Conservation (phyloP, 108 stramenopile species). For the Cyclotella cryptica region DNA sequence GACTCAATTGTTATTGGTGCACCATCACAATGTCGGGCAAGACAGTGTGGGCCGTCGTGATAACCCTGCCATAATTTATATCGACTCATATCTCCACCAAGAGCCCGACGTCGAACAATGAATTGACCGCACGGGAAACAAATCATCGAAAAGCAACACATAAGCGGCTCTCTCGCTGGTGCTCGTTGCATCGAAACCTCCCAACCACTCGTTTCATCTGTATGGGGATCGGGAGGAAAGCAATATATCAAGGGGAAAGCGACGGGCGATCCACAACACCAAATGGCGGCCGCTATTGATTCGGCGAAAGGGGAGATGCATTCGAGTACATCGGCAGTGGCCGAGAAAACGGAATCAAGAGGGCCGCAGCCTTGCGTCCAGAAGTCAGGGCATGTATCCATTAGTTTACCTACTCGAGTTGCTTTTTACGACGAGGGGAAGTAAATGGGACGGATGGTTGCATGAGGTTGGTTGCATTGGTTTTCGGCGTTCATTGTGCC, state of each 20-base stretch:
- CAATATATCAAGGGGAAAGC: slow-evolving; percentile 74
- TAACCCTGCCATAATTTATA: slow-evolving; percentile 77
- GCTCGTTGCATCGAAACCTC: slow-evolving; percentile 59
- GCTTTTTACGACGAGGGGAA: too few relatives aligned
- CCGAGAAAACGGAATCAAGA: slow-evolving; percentile 34
- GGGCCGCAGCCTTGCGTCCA: slow-evolving; percentile 16
- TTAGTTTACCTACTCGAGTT: too few relatives aligned
- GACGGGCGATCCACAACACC: slow-evolving; percentile 66
- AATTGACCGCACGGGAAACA: slow-evolving; percentile 65
- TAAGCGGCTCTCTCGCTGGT: slow-evolving; percentile 36
- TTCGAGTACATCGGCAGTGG: slow-evolving; percentile 58
- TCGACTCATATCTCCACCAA: slow-evolving; percentile 69
- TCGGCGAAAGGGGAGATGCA: slow-evolving; percentile 56
- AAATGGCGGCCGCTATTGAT: slow-evolving; percentile 59
- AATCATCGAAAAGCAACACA: slow-evolving; percentile 54
- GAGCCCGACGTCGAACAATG: slow-evolving; percentile 43
- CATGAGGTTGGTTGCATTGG: too few relatives aligned
- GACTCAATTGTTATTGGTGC: slow-evolving; percentile 64
- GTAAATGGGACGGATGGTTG: too few relatives aligned
- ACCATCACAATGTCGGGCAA: slow-evolving; percentile 56
- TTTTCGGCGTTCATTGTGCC: too few relatives aligned
- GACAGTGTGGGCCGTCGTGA: slow-evolving; percentile 70
- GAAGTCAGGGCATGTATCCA: slow-evolving; percentile 10
- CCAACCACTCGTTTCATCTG: slow-evolving; percentile 57
- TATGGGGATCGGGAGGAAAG: slow-evolving; percentile 58